Evolutionary conservation across 495 filamentous ascomycete genomes (phyloP).

Genomic region (Xylaria flabelliformis): DNA sequence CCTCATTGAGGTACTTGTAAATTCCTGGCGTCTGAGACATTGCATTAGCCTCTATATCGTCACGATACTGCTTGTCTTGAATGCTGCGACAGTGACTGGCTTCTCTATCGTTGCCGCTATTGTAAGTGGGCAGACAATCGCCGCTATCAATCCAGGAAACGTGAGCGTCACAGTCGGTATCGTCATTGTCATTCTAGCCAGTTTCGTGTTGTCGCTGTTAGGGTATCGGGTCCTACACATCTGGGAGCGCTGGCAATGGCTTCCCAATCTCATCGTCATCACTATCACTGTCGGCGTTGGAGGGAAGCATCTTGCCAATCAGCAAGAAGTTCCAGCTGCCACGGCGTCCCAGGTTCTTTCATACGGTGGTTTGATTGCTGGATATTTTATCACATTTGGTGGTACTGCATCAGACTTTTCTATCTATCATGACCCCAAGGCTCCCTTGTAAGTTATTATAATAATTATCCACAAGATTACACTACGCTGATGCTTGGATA

Average conservation of each 20-base stretch:
- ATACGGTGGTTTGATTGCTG: constrained; percentile 47
- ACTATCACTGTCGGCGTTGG: constrained; percentile 57
- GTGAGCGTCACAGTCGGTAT: constrained; percentile 58
- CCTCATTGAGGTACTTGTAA: constrained; percentile 28
- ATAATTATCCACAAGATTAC: neutral
- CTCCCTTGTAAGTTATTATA: constrained; percentile 41
- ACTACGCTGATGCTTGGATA: neutral
- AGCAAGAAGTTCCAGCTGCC: constrained; percentile 38
- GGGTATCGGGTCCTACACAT: constrained; percentile 60
- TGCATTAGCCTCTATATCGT: constrained; percentile 42
- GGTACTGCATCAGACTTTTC: constrained; percentile 51
- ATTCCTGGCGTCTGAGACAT: constrained; percentile 21
- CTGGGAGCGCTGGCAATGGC: constrained; percentile 63
- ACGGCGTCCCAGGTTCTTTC: constrained; percentile 40
- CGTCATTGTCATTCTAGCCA: constrained; percentile 53
- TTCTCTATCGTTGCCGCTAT: constrained; percentile 51
- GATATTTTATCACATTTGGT: constrained; percentile 53
- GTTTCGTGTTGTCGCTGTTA: constrained; percentile 55
- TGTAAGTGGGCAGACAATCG: constrained; percentile 51
- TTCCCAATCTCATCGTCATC: constrained; percentile 58
- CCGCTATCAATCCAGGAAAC: constrained; percentile 52
- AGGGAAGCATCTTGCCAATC: constrained; percentile 49
- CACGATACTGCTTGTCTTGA: constrained; percentile 48
- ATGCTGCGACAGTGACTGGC: constrained; percentile 51
- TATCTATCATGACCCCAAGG: constrained; percentile 49